Evolutionary conservation across 2,329 filamentous ascomycete species (phyloP), one percentile per base, ranked within the genome.

Genomic region (Capronia epimyces): DNA sequence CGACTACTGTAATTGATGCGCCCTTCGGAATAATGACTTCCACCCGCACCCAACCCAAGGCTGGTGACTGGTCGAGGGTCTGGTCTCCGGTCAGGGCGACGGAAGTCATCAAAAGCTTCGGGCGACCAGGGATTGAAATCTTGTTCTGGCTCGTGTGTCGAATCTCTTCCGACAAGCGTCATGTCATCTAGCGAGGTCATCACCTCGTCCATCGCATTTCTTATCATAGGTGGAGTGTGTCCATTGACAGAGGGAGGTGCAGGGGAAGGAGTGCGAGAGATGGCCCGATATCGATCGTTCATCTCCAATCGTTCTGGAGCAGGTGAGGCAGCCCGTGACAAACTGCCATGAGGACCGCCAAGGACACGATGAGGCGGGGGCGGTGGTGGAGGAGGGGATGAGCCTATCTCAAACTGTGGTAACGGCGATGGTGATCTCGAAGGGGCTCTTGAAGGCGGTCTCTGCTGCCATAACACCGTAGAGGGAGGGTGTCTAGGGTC

Each of bases 191-290:
- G 71, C 49, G 93, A 94, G 59, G 93, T 89, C 82, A 97, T 96
- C 3, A 98, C 90, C 67, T 94, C 91, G 64, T 97, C 91, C 89
- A 98, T 98, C 1, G 93, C 93, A 67, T 90, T 89, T 52, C 93
- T 80, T 2, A 98, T 73, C 0, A 93, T 93, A 2, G 93, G 97
- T 1, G 93, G 93, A 0, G 93, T 98, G 66, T 87, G 73, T 1
- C 82, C 82, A 39, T 77, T 80, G 32, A 74, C 73, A 40, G 76
- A 80, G 1, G 86, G 82, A 3, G 88, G 89, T 3, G 81, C 81
- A 2, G 83, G 84, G 1, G 86, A 87, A 5, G 75, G 74, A 56
- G 68, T 76, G 54, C 79, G 71, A 1, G 81, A 78, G 36, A 62
- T 48, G 1, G 78, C 83, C 47, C 77, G 71, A 49, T 78, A 76